Base-by-base conservation (phyloP, 2,329 filamentous ascomycete species). In the Fusarium sp. region DNA sequence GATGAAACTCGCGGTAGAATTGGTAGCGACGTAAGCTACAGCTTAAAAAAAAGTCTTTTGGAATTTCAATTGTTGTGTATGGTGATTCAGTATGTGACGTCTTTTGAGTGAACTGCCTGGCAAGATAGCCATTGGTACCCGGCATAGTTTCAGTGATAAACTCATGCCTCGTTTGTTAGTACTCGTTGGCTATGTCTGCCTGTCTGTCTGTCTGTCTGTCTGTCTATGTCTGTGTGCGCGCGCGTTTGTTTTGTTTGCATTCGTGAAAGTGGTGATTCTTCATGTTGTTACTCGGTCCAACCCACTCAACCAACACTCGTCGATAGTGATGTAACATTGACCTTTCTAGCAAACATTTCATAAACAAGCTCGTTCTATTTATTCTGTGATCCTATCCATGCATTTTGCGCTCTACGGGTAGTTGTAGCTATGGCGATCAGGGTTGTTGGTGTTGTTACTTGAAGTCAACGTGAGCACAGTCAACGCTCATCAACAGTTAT, bases 11-110 rank as follows among this genome's bases (percentile, higher is more conserved):
- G 45, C 14, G 31, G 68, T 64, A 57, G 47, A 50, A 40, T 62
- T 34, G 9, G 67, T 71, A 62, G 71, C 63, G 52, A 20, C 52
- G 24, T 61, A 63, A 62, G 47, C 64, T 74, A 63, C 64, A 38
- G 29, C 10, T 24, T 54, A 35, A 62, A 63, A 74, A 74, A 74
- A 74, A 74, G 71, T 74, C 54, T 60, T 72, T 63, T 54, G 38
- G 50, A 34, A 22, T 60, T 37, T 24, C 37, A n/a, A 38, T 18
- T 4, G 37, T 27, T 18, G 20, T 27, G 2, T 6, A 9, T 62
- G 14, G 58, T 40, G 27, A 6, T 14, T n/a, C 13, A 24, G 13
- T 16, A 24, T n/a, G 27, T 57, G 27, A 18, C 29, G 34, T 37
- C 3, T 24, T 64, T 11, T 27, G 13, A n/a, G 34, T 47, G 42